Base-by-base conservation (phyloP, 352 stramenopile species). In the Phytophthora vignae region DNA sequence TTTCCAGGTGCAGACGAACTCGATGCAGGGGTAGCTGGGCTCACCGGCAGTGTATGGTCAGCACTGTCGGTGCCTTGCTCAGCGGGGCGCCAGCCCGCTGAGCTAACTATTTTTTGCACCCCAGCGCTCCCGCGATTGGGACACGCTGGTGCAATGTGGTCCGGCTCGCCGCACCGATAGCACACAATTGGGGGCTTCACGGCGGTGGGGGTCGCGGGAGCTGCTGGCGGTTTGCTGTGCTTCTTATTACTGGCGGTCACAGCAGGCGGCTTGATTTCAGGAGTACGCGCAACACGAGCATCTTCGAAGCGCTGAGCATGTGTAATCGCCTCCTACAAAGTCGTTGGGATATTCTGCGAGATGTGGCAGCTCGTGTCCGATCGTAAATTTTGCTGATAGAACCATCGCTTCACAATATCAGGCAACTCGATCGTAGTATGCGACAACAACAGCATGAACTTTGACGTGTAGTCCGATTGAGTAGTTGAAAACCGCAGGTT, bases 51-150 rank as follows among this genome's bases (percentile, higher is more conserved):
- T 52, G n/a, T 52, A 52, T 52, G 44, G 44, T 52, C 44, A 17
- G 7, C 44, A 52, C 44, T 52, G 1, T 52, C 44, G n/a, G 44
- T n/a, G 17, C 44, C 44, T 27, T 52, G 44, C 8, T 52, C n/a
- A 52, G 44, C 44, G 44, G 44, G 44, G 44, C 44, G 44, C 44
- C 44, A 52, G 44, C 44, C 44, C 44, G 44, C 44, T 52, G 44
- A 52, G 44, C 44, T 52, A 52, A 52, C n/a, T 27, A 15, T n/a
- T 52, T 52, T 52, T 52, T 25, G 44, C 44, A 27, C 4, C 6
- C 44, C 44, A 25, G n/a, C 4, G 7, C 0, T 52, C 44, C 44
- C 44, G n/a, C 44, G 44, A 52, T 52, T 25, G 44, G 44, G 44
- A 52, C 44, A 17, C 44, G 44, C 44, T 52, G 44, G 44, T 52